These are phyloP conservation scores for Claviceps cyperi DNA, from an alignment of 2,329 filamentous ascomycete genomes.

Conservation along the genomic window DNA sequence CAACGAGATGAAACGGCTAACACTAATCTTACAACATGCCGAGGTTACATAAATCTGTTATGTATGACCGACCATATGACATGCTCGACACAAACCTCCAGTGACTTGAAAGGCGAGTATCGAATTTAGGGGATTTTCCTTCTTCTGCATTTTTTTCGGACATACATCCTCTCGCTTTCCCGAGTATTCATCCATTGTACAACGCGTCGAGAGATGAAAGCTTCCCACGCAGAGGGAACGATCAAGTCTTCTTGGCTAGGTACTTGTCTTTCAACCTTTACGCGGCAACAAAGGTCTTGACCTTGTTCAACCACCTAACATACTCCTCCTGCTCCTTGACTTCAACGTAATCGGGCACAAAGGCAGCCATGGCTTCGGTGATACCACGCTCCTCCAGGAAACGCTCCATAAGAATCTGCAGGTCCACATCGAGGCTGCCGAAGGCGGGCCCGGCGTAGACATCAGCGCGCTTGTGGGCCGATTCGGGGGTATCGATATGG, in stretches of 20 bases:
- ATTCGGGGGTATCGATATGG: conserved; percentile 59
- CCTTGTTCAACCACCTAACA: conserved; percentile 70
- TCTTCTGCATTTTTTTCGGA: too few relatives aligned
- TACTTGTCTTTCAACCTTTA: background rate
- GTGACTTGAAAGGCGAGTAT: background rate
- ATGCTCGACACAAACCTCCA: background rate
- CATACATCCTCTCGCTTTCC: too few relatives aligned
- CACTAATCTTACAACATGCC: background rate
- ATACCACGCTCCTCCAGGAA: conserved; percentile 93
- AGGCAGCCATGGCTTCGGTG: conserved; percentile 71
- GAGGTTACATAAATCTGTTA: background rate
- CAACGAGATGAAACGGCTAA: background rate
- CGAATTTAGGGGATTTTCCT: too few relatives aligned
- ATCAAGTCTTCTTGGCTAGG: too few relatives aligned
- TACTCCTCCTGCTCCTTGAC: conserved; percentile 99
- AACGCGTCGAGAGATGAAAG: background rate
- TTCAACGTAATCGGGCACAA: conserved; percentile 92
- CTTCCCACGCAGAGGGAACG: too few relatives aligned
- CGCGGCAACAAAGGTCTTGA: conserved; percentile 73
- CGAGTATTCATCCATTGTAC: background rate
- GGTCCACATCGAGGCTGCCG: conserved; percentile 86
- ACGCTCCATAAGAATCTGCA: conserved; percentile 81
- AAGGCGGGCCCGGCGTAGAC: conserved; percentile 87
- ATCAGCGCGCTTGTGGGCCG: conserved; percentile 59
- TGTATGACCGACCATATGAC: background rate